phyloP scores from a whole-genome alignment of 164 flowering plant genomes.

The Piper betle region DNA sequence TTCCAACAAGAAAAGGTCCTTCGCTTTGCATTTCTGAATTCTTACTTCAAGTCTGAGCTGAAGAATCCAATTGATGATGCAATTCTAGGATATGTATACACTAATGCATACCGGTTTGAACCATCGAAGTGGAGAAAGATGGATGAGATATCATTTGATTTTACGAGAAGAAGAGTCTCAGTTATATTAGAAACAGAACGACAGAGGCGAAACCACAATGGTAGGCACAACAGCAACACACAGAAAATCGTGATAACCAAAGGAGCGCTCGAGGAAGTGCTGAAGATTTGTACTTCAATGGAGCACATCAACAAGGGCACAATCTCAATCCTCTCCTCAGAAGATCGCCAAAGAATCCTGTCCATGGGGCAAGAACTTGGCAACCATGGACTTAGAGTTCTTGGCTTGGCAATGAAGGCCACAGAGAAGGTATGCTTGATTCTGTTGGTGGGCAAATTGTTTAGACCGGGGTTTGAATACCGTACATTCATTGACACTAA shows the following conservation, averaged over 20 bases:
- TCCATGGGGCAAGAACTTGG: conserved; percentile 32
- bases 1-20: conserved; percentile 41
- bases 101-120: conserved; percentile 53
- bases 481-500: background rate
- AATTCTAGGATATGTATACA: conserved; percentile 53
- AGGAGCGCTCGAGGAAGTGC: conserved; percentile 71
- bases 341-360: conserved; percentile 37
- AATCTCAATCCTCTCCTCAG: conserved; percentile 20
- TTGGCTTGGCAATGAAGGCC: conserved; percentile 45
- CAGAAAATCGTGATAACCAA: conserved; percentile 37
- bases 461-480: too few relatives aligned
- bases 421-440: conserved; percentile 3
- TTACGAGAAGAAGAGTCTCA: conserved; percentile 48
- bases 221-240: background rate
- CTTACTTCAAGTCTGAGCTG: conserved; percentile 63
- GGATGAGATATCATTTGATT: conserved; percentile 74
- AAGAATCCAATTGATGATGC: conserved; percentile 71
- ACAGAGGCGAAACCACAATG: conserved; percentile 2
- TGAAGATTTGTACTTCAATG: conserved; percentile 32
- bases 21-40: conserved; percentile 53
- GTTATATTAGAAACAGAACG: conserved; percentile 38
- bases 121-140: conserved; percentile 58
- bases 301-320: conserved; percentile 30
- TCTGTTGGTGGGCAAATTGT: background rate
- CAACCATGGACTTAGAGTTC: conserved; percentile 50